Evolutionary conservation across 306 rosid genomes (phyloP), one percentile per base, ranked within the genome.

Genomic region (Prinsepia uniflora): DNA sequence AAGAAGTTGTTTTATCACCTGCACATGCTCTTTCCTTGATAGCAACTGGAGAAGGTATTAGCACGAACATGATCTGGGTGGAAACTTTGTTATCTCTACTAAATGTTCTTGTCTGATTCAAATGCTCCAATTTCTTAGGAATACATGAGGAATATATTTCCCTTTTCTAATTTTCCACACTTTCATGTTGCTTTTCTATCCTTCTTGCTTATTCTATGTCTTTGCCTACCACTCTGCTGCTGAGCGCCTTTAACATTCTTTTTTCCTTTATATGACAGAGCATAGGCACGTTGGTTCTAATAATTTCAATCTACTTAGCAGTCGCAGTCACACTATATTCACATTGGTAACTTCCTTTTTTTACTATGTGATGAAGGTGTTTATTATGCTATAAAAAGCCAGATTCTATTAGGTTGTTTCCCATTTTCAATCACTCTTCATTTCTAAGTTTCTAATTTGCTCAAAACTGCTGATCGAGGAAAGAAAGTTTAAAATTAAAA

Each of bases 1-100:
- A 91, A 73, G 97, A 91, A 78, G 97, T 91, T 82, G 96, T 91
- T 77, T 81, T 91, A 43, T 91, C 97, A 57, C 97, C 96, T 55
- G 97, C 97, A 74, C 97, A 91, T 71, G 96, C 96, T 75, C 97
- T 91, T 85, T 88, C 96, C 57, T 75, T 91, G 87, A 91, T 91
- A 77, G 97, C 97, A 70, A 79, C 92, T 2, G 97, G 97, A 55
- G 97, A 91, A 88, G 97, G 97, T 91, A 75, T 24, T 46, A 52
- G 52, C 54, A 72, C 58, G 45, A 12, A n/a, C 65, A 54, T n/a
- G 46, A 40, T 74, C n/a, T 34, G 39, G 47, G 63, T 46, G n/a
- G 20, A 57, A 66, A 8, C 12, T 65, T 45, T 65, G 41, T 56
- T 54, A 49, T 65, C 18, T n/a, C 63, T 47, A 9, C 60, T 42